A percentile compares a stretch with the other conserved stretches of the same genome.
These are phyloP conservation scores for Fraxinus ornus DNA, from an alignment of 305 asterid species.

Conservation along the genomic window DNA sequence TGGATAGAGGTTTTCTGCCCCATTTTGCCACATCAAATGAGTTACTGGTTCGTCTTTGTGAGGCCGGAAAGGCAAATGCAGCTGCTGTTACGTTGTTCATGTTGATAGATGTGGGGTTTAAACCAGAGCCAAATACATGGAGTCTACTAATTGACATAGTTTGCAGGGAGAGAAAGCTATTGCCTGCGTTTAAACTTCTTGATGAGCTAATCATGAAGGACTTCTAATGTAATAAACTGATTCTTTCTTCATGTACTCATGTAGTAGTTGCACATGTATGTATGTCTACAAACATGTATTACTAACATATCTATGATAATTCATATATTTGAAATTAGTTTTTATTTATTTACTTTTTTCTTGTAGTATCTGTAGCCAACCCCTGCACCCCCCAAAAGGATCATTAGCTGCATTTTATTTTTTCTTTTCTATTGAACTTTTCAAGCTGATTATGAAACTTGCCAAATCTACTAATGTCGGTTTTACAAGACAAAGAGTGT, in stretches of 20 bases:
- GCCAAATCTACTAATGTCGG: not conserved
- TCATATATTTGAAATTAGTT: not conserved
- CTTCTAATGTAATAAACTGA: not conserved
- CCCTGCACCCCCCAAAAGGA: not conserved
- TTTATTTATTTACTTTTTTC: not conserved
- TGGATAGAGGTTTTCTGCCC: constrained; percentile 77
- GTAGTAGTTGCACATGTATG: not conserved
- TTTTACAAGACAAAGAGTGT: not conserved
- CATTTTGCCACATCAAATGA: constrained; percentile 85
- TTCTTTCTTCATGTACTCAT: not conserved
- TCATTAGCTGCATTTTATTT: not conserved
- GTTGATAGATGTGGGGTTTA: constrained; percentile 56
- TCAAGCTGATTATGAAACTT: not conserved
- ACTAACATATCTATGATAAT: not conserved
- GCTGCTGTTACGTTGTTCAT: constrained; percentile 53
- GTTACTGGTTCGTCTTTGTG: constrained; percentile 62
- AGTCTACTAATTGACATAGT: constrained; percentile 49
- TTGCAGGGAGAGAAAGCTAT: constrained; percentile 68
- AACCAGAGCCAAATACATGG: constrained; percentile 73
- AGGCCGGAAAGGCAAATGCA: constrained; percentile 59
- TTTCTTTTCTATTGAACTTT: not conserved
- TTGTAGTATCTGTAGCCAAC: not conserved
- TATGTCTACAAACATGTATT: not conserved
- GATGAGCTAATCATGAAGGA: constrained; percentile 45
- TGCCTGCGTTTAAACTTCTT: constrained; percentile 66